Evolutionary conservation across 31 red algal species (phyloP).

Genomic region (Odonthalia washingtoniensis): DNA sequence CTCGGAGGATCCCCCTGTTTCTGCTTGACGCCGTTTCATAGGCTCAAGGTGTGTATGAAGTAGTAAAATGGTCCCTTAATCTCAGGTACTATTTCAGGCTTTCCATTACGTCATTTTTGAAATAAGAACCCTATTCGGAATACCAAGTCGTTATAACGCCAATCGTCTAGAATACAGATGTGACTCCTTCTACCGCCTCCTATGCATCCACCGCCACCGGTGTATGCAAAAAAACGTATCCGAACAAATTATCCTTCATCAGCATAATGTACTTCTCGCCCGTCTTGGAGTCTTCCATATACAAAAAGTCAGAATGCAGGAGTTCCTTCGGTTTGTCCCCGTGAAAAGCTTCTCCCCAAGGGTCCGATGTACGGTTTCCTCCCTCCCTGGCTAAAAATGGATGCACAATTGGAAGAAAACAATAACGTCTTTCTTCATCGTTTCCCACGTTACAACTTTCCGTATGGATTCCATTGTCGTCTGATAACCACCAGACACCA

Average conservation of each 20-base stretch:
- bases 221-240: neutral
- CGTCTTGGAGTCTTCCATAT: neutral
- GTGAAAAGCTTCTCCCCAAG: neutral
- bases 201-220: neutral
- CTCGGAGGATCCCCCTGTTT: too few species aligned
- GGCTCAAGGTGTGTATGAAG: too few species aligned
- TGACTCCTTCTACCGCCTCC: neutral
- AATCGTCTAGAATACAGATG: neutral
- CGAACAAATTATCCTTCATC: neutral
- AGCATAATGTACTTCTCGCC: neutral
- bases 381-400: neutral
- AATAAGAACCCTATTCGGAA: neutral
- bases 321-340: neutral
- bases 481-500: neutral
- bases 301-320: neutral
- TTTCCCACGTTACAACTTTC: neutral
- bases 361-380: neutral
- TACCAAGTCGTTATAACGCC: neutral
- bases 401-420: neutral
- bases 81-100: too few species aligned
- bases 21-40: too few species aligned
- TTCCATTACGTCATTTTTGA: too few species aligned
- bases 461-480: neutral
- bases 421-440: neutral
- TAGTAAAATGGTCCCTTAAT: too few species aligned